Percentiles rank a stretch among this genome's conserved stretches.
phyloP scores from a whole-genome alignment of 2,329 filamentous ascomycete genomes.

The Pseudocercospora macadamiae region DNA sequence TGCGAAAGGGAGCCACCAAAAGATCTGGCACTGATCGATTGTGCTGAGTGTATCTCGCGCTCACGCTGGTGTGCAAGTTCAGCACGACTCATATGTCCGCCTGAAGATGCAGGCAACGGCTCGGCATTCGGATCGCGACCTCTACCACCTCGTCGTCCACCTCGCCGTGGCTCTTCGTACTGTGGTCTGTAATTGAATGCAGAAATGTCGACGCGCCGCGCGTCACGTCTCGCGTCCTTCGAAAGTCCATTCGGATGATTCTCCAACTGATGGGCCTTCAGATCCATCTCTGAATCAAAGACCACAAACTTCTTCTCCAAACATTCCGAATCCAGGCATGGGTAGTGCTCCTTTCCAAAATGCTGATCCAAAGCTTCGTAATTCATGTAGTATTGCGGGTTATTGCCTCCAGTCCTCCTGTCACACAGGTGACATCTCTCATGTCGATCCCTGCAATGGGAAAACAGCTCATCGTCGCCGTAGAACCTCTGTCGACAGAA shows the following conservation, averaged over 20 bases:
- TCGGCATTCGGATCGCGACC: conserved; percentile 89
- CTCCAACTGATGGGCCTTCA: conserved; percentile 89
- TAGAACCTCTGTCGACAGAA: conserved; percentile 95
- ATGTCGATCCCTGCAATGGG: conserved; percentile 91
- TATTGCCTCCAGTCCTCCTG: conserved; percentile 61
- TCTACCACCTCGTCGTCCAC: conserved; percentile 56
- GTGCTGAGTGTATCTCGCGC: conserved; percentile 85
- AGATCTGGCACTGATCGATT: conserved; percentile 75
- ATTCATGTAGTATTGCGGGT: conserved; percentile 88
- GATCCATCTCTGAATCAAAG: conserved; percentile 90
- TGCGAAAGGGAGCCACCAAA: conserved; percentile 68
- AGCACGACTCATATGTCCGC: conserved; percentile 79
- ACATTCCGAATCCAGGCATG: conserved; percentile 84
- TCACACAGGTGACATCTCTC: conserved; percentile 96
- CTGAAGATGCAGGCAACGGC: conserved; percentile 72
- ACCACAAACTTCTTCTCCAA: conserved; percentile 97
- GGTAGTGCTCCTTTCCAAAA: conserved; percentile 83
- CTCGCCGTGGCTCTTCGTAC: conserved; percentile 64
- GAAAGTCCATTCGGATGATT: conserved; percentile 78
- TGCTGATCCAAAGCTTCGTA: conserved; percentile 85
- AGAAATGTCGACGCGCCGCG: conserved; percentile 82
- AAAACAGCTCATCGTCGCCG: conserved; percentile 90
- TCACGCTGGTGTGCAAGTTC: conserved; percentile 91
- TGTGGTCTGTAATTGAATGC: conserved; percentile 77
- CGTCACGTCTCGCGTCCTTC: conserved; percentile 82